A percentile compares a stretch with the other conserved stretches of the same genome.
These are phyloP conservation scores for Prunus yedoensis DNA, from an alignment of 331 rosid genomes.

Conservation along the genomic window DNA sequence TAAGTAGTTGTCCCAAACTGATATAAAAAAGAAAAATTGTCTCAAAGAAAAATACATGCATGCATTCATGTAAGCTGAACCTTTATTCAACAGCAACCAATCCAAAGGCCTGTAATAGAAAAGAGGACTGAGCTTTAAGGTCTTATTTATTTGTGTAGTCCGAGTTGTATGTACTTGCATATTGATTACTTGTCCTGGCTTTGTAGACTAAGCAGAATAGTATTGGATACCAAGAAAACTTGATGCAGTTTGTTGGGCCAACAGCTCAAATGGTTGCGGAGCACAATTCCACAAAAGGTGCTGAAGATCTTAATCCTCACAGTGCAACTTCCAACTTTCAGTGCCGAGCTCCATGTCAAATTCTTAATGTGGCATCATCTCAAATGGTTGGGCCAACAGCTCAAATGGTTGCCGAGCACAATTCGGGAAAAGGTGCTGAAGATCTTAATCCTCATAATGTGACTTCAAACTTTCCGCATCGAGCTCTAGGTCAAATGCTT, in stretches of 20 bases:
- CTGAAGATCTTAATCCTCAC: not conserved
- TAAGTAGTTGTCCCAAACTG: not conserved
- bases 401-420: not conserved
- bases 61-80: not conserved
- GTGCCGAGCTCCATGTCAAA: not conserved
- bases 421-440: not conserved
- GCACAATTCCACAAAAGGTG: slow-evolving; percentile 3
- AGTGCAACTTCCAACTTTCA: not conserved
- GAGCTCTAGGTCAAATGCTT: not conserved
- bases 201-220: too few relatives aligned
- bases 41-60: not conserved
- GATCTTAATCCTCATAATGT: not conserved
- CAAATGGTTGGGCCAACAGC: not conserved
- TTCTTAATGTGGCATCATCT: not conserved
- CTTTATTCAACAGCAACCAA: not conserved
- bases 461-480: not conserved
- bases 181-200: too few relatives aligned
- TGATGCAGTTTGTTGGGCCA: slow-evolving; percentile 25
- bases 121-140: too few relatives aligned
- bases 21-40: not conserved
- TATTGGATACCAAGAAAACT: not conserved
- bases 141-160: too few relatives aligned
- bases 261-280: not conserved
- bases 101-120: not conserved
- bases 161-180: too few relatives aligned